Evolutionary conservation across 2,329 filamentous ascomycete species (phyloP), one percentile per base, ranked within the genome.

Genomic region (Fusarium sp.): DNA sequence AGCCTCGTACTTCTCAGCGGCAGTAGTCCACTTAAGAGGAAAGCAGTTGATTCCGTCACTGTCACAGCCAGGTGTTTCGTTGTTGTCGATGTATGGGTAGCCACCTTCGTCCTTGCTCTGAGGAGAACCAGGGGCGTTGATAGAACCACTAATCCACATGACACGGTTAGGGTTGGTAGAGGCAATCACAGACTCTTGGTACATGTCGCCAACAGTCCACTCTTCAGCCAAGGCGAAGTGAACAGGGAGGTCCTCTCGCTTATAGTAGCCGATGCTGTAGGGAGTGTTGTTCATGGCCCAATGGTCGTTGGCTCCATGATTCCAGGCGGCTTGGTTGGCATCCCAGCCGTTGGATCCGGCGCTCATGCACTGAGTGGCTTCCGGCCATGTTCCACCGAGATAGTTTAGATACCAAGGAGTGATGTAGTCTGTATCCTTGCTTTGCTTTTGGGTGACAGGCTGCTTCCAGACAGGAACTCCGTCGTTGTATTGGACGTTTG

Each of bases 301-400:
- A 22, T 83, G 81, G 55, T 88, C 81, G 65, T 87, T 88, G 40
- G 83, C 72, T 1, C 81, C 86, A 7, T 80, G 70, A 65, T 88
- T 87, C 45, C 84, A 79, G 6, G 85, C 83, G 1, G 80, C 81
- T 36, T 88, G 86, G 61, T 87, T 88, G 4, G 81, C 79, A 33
- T 78, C 62, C 79, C 86, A 88, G 20, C 82, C 82, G 64, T 88
- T 88, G 64, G 77, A 78, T 7, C 86, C 86, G 8, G 84, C 83
- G 6, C 77, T 64, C 79, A 86, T 86, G 72, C 86, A 88, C 69
- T 88, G 86, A 7, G 85, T 87, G 1, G 85, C 83, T 34, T 86
- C 78, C 7, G 76, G 66, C 78, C 81, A 87, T 39, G 80, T 76
- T n/a, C 83, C 84, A 3, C 85, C 85, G 7, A 83, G 78, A 66